phyloP scores from a whole-genome alignment of 495 filamentous ascomycete species.

The Penicillium turbatum region DNA sequence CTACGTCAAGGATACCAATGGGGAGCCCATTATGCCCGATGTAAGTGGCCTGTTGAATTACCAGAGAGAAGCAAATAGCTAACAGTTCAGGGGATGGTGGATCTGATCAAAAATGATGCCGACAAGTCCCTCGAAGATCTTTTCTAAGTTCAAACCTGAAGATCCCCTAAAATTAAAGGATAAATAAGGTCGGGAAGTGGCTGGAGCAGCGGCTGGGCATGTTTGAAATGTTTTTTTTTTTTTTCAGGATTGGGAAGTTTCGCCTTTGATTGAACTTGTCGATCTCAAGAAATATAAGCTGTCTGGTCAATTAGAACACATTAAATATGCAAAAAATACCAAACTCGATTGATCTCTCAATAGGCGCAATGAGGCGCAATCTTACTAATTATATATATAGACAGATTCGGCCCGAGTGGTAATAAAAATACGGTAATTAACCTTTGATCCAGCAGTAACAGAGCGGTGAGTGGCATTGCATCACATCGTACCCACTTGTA shows the following conservation, averaged over 20 bases:
- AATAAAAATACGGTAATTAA: background rate
- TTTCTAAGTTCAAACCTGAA: constrained; percentile 48
- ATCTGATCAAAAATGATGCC: constrained; percentile 88
- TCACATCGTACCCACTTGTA: background rate
- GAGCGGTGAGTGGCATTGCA: background rate
- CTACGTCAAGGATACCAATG: constrained; percentile 74
- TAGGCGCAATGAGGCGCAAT: background rate
- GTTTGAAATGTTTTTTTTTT: too few relatives aligned
- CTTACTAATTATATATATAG: too few relatives aligned
- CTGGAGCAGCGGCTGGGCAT: background rate
- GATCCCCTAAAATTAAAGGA: background rate
- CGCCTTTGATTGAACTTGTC: background rate
- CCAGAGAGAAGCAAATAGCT: background rate
- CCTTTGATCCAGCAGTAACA: background rate
- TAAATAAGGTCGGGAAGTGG: constrained; percentile 1
- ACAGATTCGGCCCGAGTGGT: too few relatives aligned
- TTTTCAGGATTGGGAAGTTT: too few relatives aligned
- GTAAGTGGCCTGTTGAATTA: constrained; percentile 44
- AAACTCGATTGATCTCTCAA: too few relatives aligned
- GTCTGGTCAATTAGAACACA: too few relatives aligned
- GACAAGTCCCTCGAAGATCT: constrained; percentile 88
- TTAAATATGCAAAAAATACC: too few relatives aligned
- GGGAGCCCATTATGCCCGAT: constrained; percentile 82
- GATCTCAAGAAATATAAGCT: background rate
- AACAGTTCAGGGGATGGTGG: constrained; percentile 74